These are phyloP conservation scores for Prorocentrum cordatum DNA, from an alignment of 169 alveolate species.

Conservation along the genomic window DNA sequence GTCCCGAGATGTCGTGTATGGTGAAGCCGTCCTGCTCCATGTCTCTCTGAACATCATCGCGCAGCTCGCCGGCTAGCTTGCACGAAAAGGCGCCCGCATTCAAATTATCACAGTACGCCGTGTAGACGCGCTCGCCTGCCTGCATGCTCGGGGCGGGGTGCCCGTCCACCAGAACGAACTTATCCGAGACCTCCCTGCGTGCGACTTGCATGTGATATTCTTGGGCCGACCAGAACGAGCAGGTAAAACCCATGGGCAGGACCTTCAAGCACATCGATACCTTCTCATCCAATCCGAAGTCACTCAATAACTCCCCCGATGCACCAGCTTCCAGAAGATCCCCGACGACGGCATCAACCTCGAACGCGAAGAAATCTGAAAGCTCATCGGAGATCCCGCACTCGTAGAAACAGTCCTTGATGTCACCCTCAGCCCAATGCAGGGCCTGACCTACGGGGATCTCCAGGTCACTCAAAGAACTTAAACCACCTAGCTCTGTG, in stretches of 20 bases:
- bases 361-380: background rate
- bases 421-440: background rate
- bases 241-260: background rate
- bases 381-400: background rate
- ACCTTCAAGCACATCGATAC: background rate
- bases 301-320: background rate
- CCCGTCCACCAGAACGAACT: too few relatives aligned
- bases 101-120: background rate
- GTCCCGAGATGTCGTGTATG: background rate
- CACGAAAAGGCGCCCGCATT: background rate
- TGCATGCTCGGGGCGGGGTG: background rate
- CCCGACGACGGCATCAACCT: background rate
- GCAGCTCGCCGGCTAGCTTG: background rate
- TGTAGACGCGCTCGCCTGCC: background rate
- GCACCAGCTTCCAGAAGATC: background rate
- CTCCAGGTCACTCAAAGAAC: background rate
- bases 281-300: too few relatives aligned
- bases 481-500: background rate
- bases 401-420: conserved; percentile 9
- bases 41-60: background rate
- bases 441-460: background rate
- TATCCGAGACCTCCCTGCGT: background rate
- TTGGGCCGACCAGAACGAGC: background rate
- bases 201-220: background rate
- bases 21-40: background rate